Evolutionary conservation across 768 basidiomycete genomes (phyloP).

Genomic region (Amanita exitialis): DNA sequence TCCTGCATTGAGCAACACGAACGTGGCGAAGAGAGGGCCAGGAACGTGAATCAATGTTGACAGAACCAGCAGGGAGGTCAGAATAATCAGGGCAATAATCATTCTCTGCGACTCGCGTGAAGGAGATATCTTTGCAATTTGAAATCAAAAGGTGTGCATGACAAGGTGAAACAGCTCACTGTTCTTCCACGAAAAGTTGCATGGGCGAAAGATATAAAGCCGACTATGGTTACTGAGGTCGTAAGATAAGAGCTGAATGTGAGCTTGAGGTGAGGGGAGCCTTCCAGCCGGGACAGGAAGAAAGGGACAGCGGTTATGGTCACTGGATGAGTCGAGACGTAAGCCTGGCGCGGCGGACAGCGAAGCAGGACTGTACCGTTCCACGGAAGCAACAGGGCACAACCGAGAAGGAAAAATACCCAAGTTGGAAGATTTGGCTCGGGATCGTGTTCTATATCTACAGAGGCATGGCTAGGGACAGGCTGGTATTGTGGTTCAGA

Average conservation of each 20-base stretch:
- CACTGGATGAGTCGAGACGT: conserved; percentile 30
- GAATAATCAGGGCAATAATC: conserved; percentile 37
- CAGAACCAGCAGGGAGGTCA: conserved; percentile 50
- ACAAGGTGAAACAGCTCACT: conserved; percentile 26
- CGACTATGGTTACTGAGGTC: conserved; percentile 50
- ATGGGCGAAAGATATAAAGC: conserved; percentile 64
- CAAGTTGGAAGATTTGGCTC: conserved; percentile 26
- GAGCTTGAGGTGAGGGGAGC: conserved; percentile 39
- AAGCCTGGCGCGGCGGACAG: not conserved
- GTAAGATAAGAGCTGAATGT: conserved; percentile 63
- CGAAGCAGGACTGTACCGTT: conserved; percentile 49
- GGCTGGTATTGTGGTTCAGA: conserved; percentile 31
- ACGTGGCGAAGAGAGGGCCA: conserved; percentile 49
- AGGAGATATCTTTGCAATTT: conserved; percentile 38
- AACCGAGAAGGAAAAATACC: conserved; percentile 68
- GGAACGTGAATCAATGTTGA: conserved; percentile 52
- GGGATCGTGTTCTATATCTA: not conserved
- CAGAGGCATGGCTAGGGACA: conserved; percentile 11
- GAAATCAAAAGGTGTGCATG: not conserved
- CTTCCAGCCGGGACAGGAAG: conserved; percentile 60
- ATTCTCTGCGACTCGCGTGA: conserved; percentile 46
- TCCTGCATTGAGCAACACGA: conserved; percentile 53
- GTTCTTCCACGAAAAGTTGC: conserved; percentile 61
- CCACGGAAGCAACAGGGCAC: conserved; percentile 79
- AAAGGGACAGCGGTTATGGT: conserved; percentile 82